phyloP scores from a whole-genome alignment of 495 filamentous ascomycete species.

The Chaetomium tenue region DNA sequence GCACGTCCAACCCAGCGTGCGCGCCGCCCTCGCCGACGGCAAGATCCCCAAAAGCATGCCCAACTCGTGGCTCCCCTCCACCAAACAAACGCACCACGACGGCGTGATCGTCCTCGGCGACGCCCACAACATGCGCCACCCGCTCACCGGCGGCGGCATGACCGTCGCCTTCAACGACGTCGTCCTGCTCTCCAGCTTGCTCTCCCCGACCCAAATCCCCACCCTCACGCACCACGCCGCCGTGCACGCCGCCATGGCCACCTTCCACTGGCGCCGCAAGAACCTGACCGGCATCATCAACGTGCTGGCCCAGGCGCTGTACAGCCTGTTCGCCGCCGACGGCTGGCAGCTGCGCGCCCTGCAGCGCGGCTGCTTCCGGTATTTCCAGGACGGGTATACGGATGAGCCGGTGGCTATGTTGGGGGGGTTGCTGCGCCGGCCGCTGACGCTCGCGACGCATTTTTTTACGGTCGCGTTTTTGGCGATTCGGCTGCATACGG shows the following conservation, averaged over 20 bases:
- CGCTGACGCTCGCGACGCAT: slow-evolving; percentile 78
- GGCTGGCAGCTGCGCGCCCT: slow-evolving; percentile 73
- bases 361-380: slow-evolving; percentile 87
- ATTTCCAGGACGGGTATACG: slow-evolving; percentile 79
- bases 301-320: slow-evolving; percentile 90
- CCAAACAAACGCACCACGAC: slow-evolving; percentile 61
- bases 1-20: slow-evolving; percentile 70
- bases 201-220: slow-evolving; percentile 65
- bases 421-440: slow-evolving; percentile 76
- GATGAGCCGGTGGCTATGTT: slow-evolving; percentile 78
- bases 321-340: slow-evolving; percentile 84
- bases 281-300: slow-evolving; percentile 82
- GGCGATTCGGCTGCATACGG: slow-evolving; percentile 75
- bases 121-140: slow-evolving; percentile 96
- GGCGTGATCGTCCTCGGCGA: slow-evolving; percentile 85
- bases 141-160: slow-evolving; percentile 92
- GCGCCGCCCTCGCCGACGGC: slow-evolving; percentile 70
- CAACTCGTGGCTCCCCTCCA: slow-evolving; percentile 83
- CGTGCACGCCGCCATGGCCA: slow-evolving; percentile 65
- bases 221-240: slow-evolving; percentile 61
- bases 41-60: slow-evolving; percentile 78
- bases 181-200: slow-evolving; percentile 66
- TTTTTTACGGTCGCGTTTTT: slow-evolving; percentile 93
- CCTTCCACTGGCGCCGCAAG: slow-evolving; percentile 89
- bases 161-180: slow-evolving; percentile 91